Conservation (phyloP, 2,329 filamentous ascomycete species). For the Thielaviopsis musarum region DNA sequence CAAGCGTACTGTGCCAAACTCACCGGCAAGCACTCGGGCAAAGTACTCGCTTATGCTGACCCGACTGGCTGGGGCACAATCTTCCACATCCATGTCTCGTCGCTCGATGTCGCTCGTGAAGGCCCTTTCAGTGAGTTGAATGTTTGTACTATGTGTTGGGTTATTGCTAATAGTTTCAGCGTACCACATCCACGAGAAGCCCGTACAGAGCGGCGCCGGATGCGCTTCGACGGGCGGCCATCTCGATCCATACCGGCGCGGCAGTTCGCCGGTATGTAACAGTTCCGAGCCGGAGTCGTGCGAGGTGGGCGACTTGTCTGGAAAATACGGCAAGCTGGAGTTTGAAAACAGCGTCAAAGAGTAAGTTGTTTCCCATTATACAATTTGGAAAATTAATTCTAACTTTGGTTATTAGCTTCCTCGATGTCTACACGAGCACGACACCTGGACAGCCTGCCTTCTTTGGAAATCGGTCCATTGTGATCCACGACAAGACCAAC, state of each 20-base stretch:
- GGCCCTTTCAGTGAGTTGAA: conserved; percentile 9
- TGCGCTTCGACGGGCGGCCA: conserved; percentile 37
- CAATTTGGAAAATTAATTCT: too few relatives aligned
- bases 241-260: conserved; percentile 38
- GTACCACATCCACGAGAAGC: conserved; percentile 40
- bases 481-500: conserved; percentile 25
- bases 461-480: conserved; percentile 29
- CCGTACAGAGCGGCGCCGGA: conserved; percentile 34
- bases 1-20: conserved; percentile 9
- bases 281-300: conserved; percentile 31
- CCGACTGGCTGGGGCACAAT: conserved; percentile 10
- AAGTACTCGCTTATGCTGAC: conserved; percentile 10
- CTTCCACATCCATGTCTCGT: conserved; percentile 9
- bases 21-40: conserved; percentile 4
- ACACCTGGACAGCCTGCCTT: conserved; percentile 23
- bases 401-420: conserved; percentile 18
- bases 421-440: conserved; percentile 27
- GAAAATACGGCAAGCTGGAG: conserved; percentile 36
- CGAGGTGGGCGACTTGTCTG: conserved; percentile 42
- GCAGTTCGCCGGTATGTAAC: conserved; percentile 32
- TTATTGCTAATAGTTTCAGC: conserved; percentile 18
- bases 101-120: conserved; percentile 4
- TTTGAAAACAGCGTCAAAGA: conserved; percentile 17
- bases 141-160: background rate
- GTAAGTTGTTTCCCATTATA: conserved; percentile 1